These are phyloP conservation scores for Lojkania enalia DNA, from an alignment of 2,329 filamentous ascomycete species.

Conservation along the genomic window DNA sequence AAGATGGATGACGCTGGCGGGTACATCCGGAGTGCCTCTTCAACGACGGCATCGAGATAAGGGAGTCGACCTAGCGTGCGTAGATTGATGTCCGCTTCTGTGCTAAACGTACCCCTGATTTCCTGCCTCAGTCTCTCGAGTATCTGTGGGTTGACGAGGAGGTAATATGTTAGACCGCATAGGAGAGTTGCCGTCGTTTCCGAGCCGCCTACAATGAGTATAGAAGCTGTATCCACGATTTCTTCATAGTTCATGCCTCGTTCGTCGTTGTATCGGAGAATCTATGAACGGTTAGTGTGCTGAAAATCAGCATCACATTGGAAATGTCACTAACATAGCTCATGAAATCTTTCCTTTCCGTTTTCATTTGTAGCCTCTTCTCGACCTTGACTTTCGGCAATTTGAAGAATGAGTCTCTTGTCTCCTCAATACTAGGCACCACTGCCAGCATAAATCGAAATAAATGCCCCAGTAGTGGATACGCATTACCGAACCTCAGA, in stretches of 20 bases:
- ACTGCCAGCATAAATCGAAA: not conserved
- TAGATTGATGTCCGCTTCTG: conserved; percentile 1
- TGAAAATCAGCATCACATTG: not conserved
- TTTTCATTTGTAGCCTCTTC: conserved; percentile 9
- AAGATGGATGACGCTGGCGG: conserved; percentile 27
- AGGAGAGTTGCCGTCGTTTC: conserved; percentile 5
- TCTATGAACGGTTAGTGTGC: conserved; percentile 5
- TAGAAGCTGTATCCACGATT: conserved; percentile 31
- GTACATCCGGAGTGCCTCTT: conserved; percentile 41
- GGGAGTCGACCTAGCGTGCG: conserved; percentile 11
- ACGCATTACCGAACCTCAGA: conserved; percentile 1
- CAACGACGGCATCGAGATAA: conserved; percentile 37
- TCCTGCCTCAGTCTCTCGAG: conserved; percentile 22
- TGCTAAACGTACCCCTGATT: conserved; percentile 18
- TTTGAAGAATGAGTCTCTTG: conserved; percentile 1
- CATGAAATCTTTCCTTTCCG: conserved; percentile 19
- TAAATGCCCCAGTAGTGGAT: conserved; percentile 3
- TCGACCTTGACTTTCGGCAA: conserved; percentile 3
- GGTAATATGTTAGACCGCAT: conserved; percentile 3
- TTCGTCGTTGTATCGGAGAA: conserved; percentile 19
- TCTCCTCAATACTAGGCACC: conserved; percentile 1
- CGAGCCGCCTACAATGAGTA: conserved; percentile 5
- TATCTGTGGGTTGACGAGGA: conserved; percentile 11
- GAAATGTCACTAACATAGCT: conserved; percentile 7
- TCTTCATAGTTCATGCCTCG: conserved; percentile 32